phyloP scores from a whole-genome alignment of 2,329 filamentous ascomycete species.

The Fusarium heterosporum region DNA sequence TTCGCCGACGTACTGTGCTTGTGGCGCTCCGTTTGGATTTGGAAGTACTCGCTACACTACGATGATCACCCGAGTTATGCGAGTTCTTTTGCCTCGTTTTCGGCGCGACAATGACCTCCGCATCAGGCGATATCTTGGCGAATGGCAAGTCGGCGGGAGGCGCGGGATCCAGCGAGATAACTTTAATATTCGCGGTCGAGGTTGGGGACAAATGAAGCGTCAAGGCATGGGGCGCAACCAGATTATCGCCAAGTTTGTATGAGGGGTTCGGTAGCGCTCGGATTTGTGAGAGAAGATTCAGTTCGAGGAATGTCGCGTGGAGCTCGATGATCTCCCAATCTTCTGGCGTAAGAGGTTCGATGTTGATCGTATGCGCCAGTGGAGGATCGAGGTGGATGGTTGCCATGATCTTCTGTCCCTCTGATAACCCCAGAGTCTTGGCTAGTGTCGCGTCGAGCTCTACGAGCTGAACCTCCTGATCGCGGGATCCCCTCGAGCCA shows the following conservation, averaged over 20 bases:
- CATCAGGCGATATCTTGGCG: slow-evolving; percentile 91
- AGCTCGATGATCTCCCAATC: slow-evolving; percentile 99
- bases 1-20: slow-evolving; percentile 73
- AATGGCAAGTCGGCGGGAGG: slow-evolving; percentile 78
- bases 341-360: slow-evolving; percentile 92
- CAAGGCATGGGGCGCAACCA: slow-evolving; percentile 77
- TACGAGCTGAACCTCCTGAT: slow-evolving; percentile 81
- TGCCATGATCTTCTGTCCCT: slow-evolving; percentile 81
- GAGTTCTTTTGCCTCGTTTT: slow-evolving; percentile 82
- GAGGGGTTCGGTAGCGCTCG: slow-evolving; percentile 90
- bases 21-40: slow-evolving; percentile 82
- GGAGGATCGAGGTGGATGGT: slow-evolving; percentile 89
- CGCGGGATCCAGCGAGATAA: slow-evolving; percentile 84
- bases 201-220: slow-evolving; percentile 95
- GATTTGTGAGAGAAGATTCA: slow-evolving; percentile 93
- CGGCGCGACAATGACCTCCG: slow-evolving; percentile 96
- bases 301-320: slow-evolving; percentile 93
- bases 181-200: slow-evolving; percentile 90
- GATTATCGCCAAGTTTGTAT: slow-evolving; percentile 64
- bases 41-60: slow-evolving; percentile 83
- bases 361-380: slow-evolving; percentile 92
- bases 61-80: slow-evolving; percentile 76
- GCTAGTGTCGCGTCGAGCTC: slow-evolving; percentile 91
- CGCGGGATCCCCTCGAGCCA: slow-evolving; percentile 68
- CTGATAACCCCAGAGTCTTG: slow-evolving; percentile 77